Percentiles rank a stretch among this genome's conserved stretches.
phyloP scores from a whole-genome alignment of 192 early-diverging fungal genomes.

The Nowakowskiella sp. region DNA sequence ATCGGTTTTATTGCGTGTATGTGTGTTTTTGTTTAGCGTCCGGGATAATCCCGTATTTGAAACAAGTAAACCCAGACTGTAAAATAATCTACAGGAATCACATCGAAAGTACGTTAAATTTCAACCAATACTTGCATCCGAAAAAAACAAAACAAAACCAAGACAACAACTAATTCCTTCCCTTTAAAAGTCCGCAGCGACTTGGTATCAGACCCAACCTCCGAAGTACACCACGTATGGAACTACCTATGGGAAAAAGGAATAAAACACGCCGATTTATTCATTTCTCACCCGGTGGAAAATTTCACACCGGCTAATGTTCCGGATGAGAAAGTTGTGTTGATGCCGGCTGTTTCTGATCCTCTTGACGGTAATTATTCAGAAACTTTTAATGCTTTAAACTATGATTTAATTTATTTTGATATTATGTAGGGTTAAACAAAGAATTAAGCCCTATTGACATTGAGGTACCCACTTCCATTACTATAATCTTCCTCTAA shows the following conservation, averaged over 20 bases:
- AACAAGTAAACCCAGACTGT: slow-evolving; percentile 53
- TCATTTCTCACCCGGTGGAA: slow-evolving; percentile 70
- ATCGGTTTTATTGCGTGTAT: slow-evolving; percentile 7
- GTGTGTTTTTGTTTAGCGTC: slow-evolving; percentile 31
- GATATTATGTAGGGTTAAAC: too few relatives aligned
- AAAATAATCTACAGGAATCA: slow-evolving; percentile 76
- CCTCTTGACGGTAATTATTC: slow-evolving; percentile 74
- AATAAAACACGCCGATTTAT: slow-evolving; percentile 64
- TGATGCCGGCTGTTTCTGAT: slow-evolving; percentile 70
- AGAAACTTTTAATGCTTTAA: too few relatives aligned
- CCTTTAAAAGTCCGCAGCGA: slow-evolving; percentile 51
- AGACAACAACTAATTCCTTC: too few relatives aligned
- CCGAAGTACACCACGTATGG: slow-evolving; percentile 62
- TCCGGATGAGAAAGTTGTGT: slow-evolving; percentile 50
- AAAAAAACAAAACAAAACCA: too few relatives aligned
- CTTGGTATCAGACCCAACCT: slow-evolving; percentile 56
- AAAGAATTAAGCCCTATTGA: slow-evolving; percentile 50
- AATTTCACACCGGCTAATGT: slow-evolving; percentile 66
- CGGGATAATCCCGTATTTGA: slow-evolving; percentile 75
- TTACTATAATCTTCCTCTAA: not conserved
- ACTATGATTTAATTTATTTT: too few relatives aligned
- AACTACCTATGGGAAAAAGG: slow-evolving; percentile 67
- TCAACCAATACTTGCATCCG: too few relatives aligned
- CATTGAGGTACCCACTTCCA: slow-evolving; percentile 25
- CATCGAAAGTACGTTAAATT: slow-evolving; percentile 47